Percentiles rank a stretch among this genome's conserved stretches.
phyloP scores from a whole-genome alignment of 2,329 filamentous ascomycete genomes.

The Fusarium graminum region DNA sequence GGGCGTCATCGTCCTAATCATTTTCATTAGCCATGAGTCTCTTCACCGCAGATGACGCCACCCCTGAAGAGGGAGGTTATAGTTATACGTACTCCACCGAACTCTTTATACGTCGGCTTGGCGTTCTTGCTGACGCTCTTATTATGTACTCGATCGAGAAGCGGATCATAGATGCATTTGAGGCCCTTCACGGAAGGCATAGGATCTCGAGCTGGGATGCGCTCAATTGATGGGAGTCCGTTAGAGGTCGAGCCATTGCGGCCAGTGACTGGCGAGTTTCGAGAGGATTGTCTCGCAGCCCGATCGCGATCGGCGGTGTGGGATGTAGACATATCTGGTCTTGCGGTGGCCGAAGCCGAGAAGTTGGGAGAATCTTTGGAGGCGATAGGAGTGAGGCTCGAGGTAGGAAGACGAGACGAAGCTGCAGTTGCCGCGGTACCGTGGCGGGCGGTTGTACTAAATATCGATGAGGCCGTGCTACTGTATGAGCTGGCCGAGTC shows the following conservation, averaged over 20 bases:
- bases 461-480: slow-evolving; percentile 78
- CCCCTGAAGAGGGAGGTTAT: slow-evolving; percentile 60
- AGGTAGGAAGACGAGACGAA: slow-evolving; percentile 59
- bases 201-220: slow-evolving; percentile 69
- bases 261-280: slow-evolving; percentile 48
- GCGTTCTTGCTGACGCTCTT: slow-evolving; percentile 67
- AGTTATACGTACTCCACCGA: slow-evolving; percentile 74
- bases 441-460: slow-evolving; percentile 66
- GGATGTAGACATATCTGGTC: slow-evolving; percentile 67
- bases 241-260: slow-evolving; percentile 54
- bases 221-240: slow-evolving; percentile 54
- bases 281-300: slow-evolving; percentile 47
- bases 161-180: slow-evolving; percentile 73
- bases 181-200: slow-evolving; percentile 66
- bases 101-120: slow-evolving; percentile 73
- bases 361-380: slow-evolving; percentile 66
- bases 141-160: slow-evolving; percentile 64
- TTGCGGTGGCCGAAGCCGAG: slow-evolving; percentile 62
- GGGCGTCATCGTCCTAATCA: slow-evolving; percentile 82
- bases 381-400: slow-evolving; percentile 65
- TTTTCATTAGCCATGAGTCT: slow-evolving; percentile 69
- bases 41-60: slow-evolving; percentile 71
- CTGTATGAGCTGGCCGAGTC: slow-evolving; percentile 79
- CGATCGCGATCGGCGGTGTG: slow-evolving; percentile 60
- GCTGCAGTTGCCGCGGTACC: slow-evolving; percentile 55